phyloP scores from a whole-genome alignment of 345 rosid species.

The Lenwebbia sp. region DNA sequence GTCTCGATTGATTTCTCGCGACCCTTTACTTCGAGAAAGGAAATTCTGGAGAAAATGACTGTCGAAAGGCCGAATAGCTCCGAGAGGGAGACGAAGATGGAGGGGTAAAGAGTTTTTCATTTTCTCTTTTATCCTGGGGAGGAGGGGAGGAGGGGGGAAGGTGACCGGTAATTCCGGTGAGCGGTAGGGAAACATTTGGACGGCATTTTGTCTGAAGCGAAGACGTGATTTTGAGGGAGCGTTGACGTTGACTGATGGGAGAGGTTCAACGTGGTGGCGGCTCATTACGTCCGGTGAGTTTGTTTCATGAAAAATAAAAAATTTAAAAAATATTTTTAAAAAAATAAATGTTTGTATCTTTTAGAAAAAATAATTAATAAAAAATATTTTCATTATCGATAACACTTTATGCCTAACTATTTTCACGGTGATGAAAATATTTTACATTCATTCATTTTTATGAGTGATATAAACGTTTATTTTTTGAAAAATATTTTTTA shows the following conservation, averaged over 20 bases:
- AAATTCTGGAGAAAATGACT: neutral
- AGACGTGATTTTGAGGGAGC: neutral
- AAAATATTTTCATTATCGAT: too few species aligned
- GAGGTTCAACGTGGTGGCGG: neutral
- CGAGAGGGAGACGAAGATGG: neutral
- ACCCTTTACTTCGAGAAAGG: neutral
- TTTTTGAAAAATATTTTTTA: too few species aligned
- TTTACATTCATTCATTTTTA: too few species aligned
- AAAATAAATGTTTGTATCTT: too few species aligned
- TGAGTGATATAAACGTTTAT: too few species aligned
- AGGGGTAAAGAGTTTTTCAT: neutral
- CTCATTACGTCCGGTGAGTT: too few species aligned
- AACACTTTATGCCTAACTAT: too few species aligned
- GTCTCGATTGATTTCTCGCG: neutral
- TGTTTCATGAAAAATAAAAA: too few species aligned
- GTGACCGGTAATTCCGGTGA: neutral
- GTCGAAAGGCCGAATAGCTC: neutral
- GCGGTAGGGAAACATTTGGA: neutral
- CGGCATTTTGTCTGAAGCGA: neutral
- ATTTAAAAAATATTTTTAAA: too few species aligned
- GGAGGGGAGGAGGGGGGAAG: neutral
- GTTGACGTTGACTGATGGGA: neutral
- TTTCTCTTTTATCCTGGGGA: neutral
- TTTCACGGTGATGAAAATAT: too few species aligned
- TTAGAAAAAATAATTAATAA: too few species aligned